Evolutionary conservation across 2,329 filamentous ascomycete species (phyloP).

Genomic region (Beauveria medogensis): DNA sequence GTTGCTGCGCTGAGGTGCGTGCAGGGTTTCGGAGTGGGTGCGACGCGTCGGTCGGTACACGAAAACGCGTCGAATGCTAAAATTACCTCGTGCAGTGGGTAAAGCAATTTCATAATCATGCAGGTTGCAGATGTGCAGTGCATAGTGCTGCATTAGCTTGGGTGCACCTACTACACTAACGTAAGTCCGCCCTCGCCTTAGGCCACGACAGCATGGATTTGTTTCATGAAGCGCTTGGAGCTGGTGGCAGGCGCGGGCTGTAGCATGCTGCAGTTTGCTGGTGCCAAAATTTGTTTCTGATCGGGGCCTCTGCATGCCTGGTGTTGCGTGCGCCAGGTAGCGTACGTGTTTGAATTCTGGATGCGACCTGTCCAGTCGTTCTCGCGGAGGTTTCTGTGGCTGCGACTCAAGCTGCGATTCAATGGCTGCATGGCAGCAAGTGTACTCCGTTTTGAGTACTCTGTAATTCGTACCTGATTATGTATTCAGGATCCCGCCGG

Average conservation of each 20-base stretch:
- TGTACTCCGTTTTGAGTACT: no score
- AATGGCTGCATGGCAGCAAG: not conserved
- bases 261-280: not conserved
- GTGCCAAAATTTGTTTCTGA: not conserved
- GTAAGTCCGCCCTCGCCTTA: not conserved
- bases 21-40: not conserved
- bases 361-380: not conserved
- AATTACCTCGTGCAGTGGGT: not conserved
- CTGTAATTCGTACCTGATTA: no score
- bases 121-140: conserved; percentile 3
- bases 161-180: not conserved
- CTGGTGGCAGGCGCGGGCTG: not conserved
- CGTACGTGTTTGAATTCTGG: not conserved
- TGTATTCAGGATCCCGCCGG: no score
- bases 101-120: conserved; percentile 2
- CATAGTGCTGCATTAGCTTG: not conserved
- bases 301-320: not conserved
- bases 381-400: not conserved
- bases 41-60: not conserved
- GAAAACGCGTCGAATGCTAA: conserved; percentile 1
- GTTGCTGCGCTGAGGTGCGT: not conserved
- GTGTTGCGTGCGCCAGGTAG: not conserved
- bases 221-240: conserved; percentile 3
- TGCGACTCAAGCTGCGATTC: not conserved
- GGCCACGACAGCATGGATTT: not conserved